Base-by-base conservation (phyloP, 352 stramenopile species). In the Aphanomyces euteiches region DNA sequence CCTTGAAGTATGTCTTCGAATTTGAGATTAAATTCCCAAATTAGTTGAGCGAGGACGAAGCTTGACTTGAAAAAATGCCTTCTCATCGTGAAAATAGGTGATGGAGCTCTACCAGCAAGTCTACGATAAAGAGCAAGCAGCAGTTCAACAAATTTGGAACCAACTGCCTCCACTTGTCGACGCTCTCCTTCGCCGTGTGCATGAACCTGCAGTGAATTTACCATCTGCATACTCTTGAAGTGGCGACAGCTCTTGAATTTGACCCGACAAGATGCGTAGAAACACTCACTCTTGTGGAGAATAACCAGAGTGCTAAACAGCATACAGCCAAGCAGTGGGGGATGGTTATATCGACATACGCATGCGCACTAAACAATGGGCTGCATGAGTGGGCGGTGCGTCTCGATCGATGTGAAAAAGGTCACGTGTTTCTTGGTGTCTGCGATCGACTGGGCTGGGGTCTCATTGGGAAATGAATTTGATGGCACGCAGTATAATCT, bases 241-340 rank as follows among this genome's bases (percentile, higher is more conserved):
- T 82, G 56, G 83, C 88, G 13, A 40, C 47, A 21, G 74, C 84
- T n/a, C 77, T 96, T 41, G 88, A 96, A 63, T 96, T 94, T 78
- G 88, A 96, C 79, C 74, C 85, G 19, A 84, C 86, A 4, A 81
- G 89, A 7, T 96, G 89, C 59, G 89, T 87, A 12, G 89, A 96
- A 75, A 96, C 89, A 5, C 95, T 96, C 80, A 94, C 88, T 34
- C 72, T 96, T 19, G 90, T 83, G 2, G 87, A 95, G 67, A 78
- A 80, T 36, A 92, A 90, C 65, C 81, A 86, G 67, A 96, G 85
- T 13, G 89, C 88, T 21, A 93, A 91, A 58, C 89, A 96, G 75
- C 93, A 95, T 69, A 93, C 89, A 3, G 88, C 88, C 13, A 96
- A 96, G 48, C 88, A 96, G 47, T 96, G 89, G 89, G 89, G 89